Conservation (phyloP, 148 eudicot genomes). For the Talinum fruticosum region DNA sequence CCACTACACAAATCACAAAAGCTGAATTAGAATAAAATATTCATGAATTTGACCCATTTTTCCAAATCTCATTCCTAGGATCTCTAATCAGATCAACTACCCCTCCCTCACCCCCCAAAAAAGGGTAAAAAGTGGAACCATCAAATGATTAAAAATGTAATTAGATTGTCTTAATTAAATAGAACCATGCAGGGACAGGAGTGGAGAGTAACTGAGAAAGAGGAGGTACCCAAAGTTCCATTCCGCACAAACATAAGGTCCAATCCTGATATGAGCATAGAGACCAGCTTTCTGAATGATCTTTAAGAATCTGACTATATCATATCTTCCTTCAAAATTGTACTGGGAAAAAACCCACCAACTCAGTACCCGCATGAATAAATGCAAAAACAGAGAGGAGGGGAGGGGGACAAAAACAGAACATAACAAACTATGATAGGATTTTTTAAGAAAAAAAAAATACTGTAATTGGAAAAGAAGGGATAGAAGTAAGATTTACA, state of each 20-base stretch:
- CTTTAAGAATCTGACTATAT: constrained; percentile 75
- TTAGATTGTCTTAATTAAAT: neutral
- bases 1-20: constrained; percentile 48
- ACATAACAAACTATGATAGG: neutral
- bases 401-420: neutral
- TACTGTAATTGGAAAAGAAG: neutral
- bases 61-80: neutral
- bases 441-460: too few species aligned
- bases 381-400: neutral
- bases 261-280: constrained; percentile 82
- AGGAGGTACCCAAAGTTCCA: constrained; percentile 81
- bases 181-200: neutral
- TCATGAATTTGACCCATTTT: constrained; percentile 13
- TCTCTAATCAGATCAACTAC: neutral
- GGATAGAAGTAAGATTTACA: constrained; percentile 33
- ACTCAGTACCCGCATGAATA: neutral
- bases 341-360: constrained; percentile 42
- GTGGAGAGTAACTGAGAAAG: constrained; percentile 4
- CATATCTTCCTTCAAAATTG: constrained; percentile 83
- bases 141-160: neutral
- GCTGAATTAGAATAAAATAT: neutral
- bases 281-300: constrained; percentile 80
- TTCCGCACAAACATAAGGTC: constrained; percentile 90
- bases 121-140: neutral
- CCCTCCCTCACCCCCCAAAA: neutral